phyloP scores from a whole-genome alignment of 208 protist species.

The Crithidia fasciculata region DNA sequence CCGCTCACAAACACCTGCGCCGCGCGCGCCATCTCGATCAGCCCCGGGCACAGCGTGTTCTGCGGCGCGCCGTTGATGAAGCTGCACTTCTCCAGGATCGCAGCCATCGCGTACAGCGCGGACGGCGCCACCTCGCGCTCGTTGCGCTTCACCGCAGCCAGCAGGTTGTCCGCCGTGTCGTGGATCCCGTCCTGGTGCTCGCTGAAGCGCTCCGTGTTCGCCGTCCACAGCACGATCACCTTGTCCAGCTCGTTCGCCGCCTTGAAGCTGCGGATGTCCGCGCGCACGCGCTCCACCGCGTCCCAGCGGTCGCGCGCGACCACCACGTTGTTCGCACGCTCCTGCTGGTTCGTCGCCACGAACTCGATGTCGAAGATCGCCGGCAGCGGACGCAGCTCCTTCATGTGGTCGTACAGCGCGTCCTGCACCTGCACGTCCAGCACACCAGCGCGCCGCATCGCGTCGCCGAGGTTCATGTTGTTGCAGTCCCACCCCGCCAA shows the following conservation, averaged over 20 bases:
- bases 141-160: conserved; percentile 87
- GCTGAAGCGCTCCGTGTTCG: conserved; percentile 98
- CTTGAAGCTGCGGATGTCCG: conserved; percentile 95
- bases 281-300: conserved; percentile 93
- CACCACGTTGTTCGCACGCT: conserved; percentile 97
- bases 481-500: conserved; percentile 99
- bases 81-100: conserved; percentile 96
- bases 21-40: conserved; percentile 93
- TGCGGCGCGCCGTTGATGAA: conserved; percentile 99
- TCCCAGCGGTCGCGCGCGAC: conserved; percentile 88
- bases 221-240: conserved; percentile 98
- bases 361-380: conserved; percentile 98
- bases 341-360: conserved; percentile 98
- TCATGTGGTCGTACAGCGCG: conserved; percentile 83
- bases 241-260: conserved; percentile 93
- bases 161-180: conserved; percentile 96
- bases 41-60: conserved; percentile 98
- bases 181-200: conserved; percentile 93
- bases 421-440: conserved; percentile 95
- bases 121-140: conserved; percentile 96
- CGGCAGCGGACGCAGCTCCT: conserved; percentile 93
- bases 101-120: conserved; percentile 96
- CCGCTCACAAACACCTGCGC: conserved; percentile 95
- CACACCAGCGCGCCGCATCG: conserved; percentile 96
- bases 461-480: conserved; percentile 92